Percentiles rank a stretch among this genome's conserved stretches.
Evolutionary conservation across 2,329 filamentous ascomycete genomes (phyloP).

Genomic region (Aspergillus felis): DNA sequence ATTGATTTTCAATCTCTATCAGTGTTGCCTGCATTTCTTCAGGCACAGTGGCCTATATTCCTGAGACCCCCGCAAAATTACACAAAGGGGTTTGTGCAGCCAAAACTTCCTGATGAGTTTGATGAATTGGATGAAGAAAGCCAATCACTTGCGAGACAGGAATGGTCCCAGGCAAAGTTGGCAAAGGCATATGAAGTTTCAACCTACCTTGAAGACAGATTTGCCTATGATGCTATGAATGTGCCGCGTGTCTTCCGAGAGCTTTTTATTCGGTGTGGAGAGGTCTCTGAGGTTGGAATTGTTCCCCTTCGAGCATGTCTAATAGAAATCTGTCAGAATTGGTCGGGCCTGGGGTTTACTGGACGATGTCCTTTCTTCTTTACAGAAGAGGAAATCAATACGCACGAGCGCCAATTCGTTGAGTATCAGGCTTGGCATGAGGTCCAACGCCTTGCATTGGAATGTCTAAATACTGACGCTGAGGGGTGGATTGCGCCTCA

Average conservation of each 20-base stretch:
- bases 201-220: slow-evolving; percentile 19
- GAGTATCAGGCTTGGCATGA: slow-evolving; percentile 27
- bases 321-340: slow-evolving; percentile 27
- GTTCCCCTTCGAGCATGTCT: slow-evolving; percentile 33
- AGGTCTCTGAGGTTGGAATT: slow-evolving; percentile 22
- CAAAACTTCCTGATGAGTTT: slow-evolving; percentile 27
- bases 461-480: too few species aligned
- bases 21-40: slow-evolving; percentile 26
- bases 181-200: slow-evolving; percentile 30
- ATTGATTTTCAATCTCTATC: slow-evolving; percentile 25
- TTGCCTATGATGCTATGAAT: slow-evolving; percentile 19
- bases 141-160: slow-evolving; percentile 10
- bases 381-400: slow-evolving; percentile 23
- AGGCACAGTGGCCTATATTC: slow-evolving; percentile 25
- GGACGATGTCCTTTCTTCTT: slow-evolving; percentile 27
- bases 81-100: slow-evolving; percentile 14
- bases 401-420: slow-evolving; percentile 26
- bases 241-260: slow-evolving; percentile 29
- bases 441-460: slow-evolving; percentile 6
- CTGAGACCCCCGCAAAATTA: slow-evolving; percentile 20
- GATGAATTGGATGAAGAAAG: slow-evolving; percentile 23
- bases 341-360: slow-evolving; percentile 22
- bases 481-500: too few species aligned
- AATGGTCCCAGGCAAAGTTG: slow-evolving; percentile 16
- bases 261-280: slow-evolving; percentile 30